phyloP scores from a whole-genome alignment of 768 basidiomycete species.

The Boletus pseudo-olivaceus region DNA sequence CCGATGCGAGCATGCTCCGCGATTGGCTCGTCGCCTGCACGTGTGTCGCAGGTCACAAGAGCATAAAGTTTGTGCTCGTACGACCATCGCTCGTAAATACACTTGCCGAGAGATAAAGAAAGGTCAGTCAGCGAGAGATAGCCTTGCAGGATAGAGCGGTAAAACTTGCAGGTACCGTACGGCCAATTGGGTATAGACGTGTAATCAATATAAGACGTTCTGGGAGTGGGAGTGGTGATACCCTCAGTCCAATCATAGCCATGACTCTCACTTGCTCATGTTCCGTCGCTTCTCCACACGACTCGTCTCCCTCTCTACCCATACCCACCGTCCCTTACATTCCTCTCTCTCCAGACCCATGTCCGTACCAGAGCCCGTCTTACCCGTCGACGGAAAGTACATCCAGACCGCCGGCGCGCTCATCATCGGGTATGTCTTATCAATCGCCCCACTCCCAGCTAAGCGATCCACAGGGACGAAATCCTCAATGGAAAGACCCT shows the following conservation, averaged over 20 bases:
- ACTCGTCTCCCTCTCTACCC: neutral
- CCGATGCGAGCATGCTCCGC: neutral
- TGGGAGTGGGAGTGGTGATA: too few species aligned
- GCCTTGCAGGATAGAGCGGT: too few species aligned
- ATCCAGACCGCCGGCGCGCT: slow-evolving; percentile 74
- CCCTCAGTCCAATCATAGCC: too few species aligned
- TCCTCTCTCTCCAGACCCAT: neutral
- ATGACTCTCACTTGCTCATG: slow-evolving; percentile 1
- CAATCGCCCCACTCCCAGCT: neutral
- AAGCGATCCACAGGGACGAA: slow-evolving; percentile 58
- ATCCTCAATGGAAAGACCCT: slow-evolving; percentile 90
- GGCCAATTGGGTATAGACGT: too few species aligned
- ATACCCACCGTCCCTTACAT: neutral
- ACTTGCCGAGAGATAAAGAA: too few species aligned
- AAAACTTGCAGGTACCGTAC: too few species aligned
- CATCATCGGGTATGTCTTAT: slow-evolving; percentile 63
- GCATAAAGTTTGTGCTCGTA: neutral
- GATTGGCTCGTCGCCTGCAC: slow-evolving; percentile 23
- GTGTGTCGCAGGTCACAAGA: slow-evolving; percentile 18
- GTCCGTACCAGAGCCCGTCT: neutral
- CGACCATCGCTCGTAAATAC: neutral
- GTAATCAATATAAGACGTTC: too few species aligned
- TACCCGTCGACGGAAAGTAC: slow-evolving; percentile 11
- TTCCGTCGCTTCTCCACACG: slow-evolving; percentile 12
- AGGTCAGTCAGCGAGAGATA: too few species aligned